phyloP scores from a whole-genome alignment of 306 rosid genomes.

The Albizia julibrissin region DNA sequence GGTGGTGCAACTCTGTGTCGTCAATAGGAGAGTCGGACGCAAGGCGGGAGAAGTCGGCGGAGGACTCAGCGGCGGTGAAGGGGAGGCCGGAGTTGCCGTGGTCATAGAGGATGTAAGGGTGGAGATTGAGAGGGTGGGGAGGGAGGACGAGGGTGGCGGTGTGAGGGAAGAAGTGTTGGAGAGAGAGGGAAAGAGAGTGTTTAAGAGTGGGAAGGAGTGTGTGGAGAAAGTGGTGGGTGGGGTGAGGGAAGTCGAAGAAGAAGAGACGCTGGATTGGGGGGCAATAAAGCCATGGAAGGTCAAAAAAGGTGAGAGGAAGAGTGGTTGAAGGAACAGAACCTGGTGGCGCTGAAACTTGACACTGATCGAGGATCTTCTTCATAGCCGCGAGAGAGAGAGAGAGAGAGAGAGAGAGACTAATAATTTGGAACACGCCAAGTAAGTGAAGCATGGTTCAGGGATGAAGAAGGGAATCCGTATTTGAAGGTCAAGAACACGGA shows the following conservation, averaged over 20 bases:
- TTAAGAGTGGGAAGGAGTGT: not conserved
- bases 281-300: not conserved
- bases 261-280: not conserved
- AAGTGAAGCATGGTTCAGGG: not conserved
- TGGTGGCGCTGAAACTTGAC: not conserved
- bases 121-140: not conserved
- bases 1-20: not conserved
- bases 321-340: not conserved
- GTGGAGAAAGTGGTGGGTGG: not conserved
- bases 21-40: not conserved
- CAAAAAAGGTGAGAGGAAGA: not conserved
- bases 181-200: not conserved
- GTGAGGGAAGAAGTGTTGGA: not conserved
- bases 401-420: not conserved
- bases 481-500: too few species aligned
- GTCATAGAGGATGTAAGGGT: not conserved
- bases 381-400: not conserved
- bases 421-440: not conserved
- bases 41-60: not conserved
- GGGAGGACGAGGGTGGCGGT: not conserved
- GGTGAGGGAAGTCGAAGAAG: not conserved
- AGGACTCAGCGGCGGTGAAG: not conserved
- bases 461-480: too few species aligned
- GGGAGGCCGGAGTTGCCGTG: not conserved
- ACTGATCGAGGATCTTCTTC: too few species aligned